Evolutionary conservation across 192 early-diverging fungal genomes (phyloP), one percentile per base, ranked within the genome.

Genomic region (Backusella parvicylindrica): DNA sequence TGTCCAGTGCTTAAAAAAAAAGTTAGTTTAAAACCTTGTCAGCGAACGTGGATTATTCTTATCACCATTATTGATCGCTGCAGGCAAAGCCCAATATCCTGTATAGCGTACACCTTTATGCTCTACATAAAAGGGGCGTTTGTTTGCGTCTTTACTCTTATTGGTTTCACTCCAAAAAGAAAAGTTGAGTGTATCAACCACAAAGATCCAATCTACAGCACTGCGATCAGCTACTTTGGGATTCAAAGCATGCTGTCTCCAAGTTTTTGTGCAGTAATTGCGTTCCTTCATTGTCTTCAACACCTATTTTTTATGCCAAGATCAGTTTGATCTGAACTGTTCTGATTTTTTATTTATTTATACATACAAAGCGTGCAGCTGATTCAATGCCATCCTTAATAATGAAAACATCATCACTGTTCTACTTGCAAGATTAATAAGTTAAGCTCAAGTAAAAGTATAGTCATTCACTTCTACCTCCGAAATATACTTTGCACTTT

Each of bases 81-180:
- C 95, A 36, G 91, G 91, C 37, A 96, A 77, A 0, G 92, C 88
- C 95, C 95, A 95, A 79, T 96, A 96, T 1, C 95, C 95, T 26
- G 85, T 88, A 78, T 94, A 92, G 13, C 77, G 53, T 15, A 65
- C 60, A 18, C 85, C 90, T 37, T 91, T 76, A 38, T 87, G 86
- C 0, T 75, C 70, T 13, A 96, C 89, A 12, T 87, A 81, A 79
- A 89, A 94, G 2, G 82, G 81, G 67, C 78, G 72, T 7, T 82
- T 71, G 0, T 73, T 70, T 11, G 81, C 72, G 16, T 79, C 80
- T 71, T 90, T 83, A 9, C 75, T 77, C 49, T 73, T 75, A n/a
- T 87, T 89, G 30, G 84, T 68, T 31, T 91, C 86, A 23, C 87
- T 82, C 93, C 93, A 96, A 77, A 96, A 96, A 28, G 93, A 95